phyloP scores from a whole-genome alignment of 352 stramenopile genomes.

The Plasmopara viticola region DNA sequence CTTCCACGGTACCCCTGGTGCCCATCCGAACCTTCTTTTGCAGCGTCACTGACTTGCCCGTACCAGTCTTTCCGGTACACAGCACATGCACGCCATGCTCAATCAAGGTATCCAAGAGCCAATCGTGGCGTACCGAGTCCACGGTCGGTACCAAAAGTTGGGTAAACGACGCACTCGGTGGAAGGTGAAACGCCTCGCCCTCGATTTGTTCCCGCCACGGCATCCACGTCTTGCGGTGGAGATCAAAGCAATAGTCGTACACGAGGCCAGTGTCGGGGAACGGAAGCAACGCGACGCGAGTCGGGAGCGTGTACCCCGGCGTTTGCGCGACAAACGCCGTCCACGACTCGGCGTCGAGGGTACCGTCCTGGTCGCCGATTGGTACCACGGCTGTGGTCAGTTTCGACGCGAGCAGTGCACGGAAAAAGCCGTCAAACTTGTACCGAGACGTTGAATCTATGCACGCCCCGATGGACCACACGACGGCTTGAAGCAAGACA shows the following conservation, averaged over 20 bases:
- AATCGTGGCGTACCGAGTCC: conserved; percentile 90
- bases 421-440: conserved; percentile 81
- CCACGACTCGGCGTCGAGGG: conserved; percentile 7
- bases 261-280: conserved; percentile 69
- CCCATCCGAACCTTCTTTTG: conserved; percentile 89
- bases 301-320: conserved; percentile 49
- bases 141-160: conserved; percentile 90
- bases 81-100: conserved; percentile 87
- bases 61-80: conserved; percentile 89
- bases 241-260: conserved; percentile 90
- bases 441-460: conserved; percentile 81
- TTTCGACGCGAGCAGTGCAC: conserved; percentile 54
- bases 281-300: conserved; percentile 27
- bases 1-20: conserved; percentile 35
- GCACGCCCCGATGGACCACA: conserved; percentile 90
- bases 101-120: conserved; percentile 86
- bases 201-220: conserved; percentile 61
- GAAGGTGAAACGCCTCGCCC: conserved; percentile 43
- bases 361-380: neutral
- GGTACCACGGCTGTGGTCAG: conserved; percentile 16
- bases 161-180: conserved; percentile 73
- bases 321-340: conserved; percentile 86
- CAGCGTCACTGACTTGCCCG: conserved; percentile 91
- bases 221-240: conserved; percentile 74
- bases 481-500: conserved; percentile 78